These are phyloP conservation scores for Pestalotiopsis sp. DNA, from an alignment of 2,329 filamentous ascomycete genomes.

Conservation along the genomic window DNA sequence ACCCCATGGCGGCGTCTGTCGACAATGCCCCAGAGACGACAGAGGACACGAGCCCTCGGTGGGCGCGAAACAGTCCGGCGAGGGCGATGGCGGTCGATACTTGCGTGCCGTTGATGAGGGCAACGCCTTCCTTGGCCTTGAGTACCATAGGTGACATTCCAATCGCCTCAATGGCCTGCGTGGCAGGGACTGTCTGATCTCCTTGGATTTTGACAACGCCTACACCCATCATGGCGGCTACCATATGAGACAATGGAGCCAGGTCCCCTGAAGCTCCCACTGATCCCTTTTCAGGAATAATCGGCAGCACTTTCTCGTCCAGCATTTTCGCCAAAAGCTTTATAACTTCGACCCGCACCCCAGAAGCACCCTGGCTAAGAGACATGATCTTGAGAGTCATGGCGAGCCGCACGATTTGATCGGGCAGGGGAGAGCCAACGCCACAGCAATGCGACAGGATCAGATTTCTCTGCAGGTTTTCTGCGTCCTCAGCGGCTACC, in stretches of 20 bases:
- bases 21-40: neutral
- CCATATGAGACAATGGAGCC: neutral
- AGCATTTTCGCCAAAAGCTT: neutral
- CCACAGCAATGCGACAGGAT: neutral
- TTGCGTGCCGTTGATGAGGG: neutral
- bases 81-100: neutral
- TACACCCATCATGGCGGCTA: neutral
- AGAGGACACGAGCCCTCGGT: neutral
- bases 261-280: neutral
- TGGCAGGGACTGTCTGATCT: neutral
- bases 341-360: neutral
- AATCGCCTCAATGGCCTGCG: neutral
- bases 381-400: neutral
- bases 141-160: neutral
- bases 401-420: neutral
- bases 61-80: neutral
- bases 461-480: neutral
- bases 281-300: neutral
- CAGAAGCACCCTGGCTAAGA: neutral
- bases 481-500: neutral
- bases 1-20: neutral
- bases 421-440: neutral
- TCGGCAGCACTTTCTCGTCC: neutral
- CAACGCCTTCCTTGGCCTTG: neutral
- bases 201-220: neutral